A percentile compares a stretch with the other conserved stretches of the same genome.
phyloP scores from a whole-genome alignment of 352 stramenopile genomes.

The Pythium sukuiense region DNA sequence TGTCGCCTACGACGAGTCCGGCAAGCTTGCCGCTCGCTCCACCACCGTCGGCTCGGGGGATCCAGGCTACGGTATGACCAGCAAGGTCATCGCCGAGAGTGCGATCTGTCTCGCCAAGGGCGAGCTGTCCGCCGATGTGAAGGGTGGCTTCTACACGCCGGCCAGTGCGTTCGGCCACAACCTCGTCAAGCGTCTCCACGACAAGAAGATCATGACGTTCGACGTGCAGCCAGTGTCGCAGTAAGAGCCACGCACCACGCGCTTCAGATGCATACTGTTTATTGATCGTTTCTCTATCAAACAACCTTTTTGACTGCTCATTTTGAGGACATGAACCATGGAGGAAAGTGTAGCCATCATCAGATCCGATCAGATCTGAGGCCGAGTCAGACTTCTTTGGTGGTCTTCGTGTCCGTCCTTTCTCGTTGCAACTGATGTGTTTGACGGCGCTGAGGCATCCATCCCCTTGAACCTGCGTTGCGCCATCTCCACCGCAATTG shows the following conservation, averaged over 20 bases:
- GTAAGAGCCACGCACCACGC: neutral
- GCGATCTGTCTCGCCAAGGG: slow-evolving; percentile 58
- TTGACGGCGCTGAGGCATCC: neutral
- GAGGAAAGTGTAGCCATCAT: neutral
- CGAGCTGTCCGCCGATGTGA: slow-evolving; percentile 31
- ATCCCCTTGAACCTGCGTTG: neutral
- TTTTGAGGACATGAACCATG: too few relatives aligned
- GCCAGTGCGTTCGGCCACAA: slow-evolving; percentile 61
- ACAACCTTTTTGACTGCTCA: too few relatives aligned
- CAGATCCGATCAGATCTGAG: neutral
- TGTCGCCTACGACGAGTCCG: slow-evolving; percentile 43
- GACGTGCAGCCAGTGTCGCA: slow-evolving; percentile 29
- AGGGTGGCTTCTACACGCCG: slow-evolving; percentile 63
- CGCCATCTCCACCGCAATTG: neutral
- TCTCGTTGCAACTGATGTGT: neutral
- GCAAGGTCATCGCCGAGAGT: slow-evolving; percentile 55
- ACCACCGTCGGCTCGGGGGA: slow-evolving; percentile 44
- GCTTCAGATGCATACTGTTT: neutral
- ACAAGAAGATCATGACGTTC: slow-evolving; percentile 62
- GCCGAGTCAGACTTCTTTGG: neutral
- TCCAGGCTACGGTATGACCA: slow-evolving; percentile 60
- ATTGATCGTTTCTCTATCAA: too few relatives aligned
- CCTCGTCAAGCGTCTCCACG: slow-evolving; percentile 47
- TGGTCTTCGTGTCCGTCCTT: neutral
- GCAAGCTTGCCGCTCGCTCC: slow-evolving; percentile 42